These are phyloP conservation scores for Rubroboletus pulcherrimus DNA, from an alignment of 768 basidiomycete species.

Conservation along the genomic window DNA sequence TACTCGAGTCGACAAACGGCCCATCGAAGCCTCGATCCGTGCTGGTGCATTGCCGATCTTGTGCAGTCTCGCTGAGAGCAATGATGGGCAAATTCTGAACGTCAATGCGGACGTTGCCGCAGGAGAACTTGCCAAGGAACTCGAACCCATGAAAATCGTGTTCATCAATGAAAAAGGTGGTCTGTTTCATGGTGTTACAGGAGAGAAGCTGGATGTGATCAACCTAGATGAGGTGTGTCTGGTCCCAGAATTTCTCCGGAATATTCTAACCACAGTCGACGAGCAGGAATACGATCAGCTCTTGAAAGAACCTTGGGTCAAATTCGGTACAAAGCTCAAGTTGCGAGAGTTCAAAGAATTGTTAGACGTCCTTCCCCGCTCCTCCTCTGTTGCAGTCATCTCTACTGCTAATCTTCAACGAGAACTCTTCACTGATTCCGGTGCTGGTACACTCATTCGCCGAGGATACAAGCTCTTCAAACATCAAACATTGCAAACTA, in stretches of 20 bases:
- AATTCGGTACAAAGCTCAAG: conserved; percentile 98
- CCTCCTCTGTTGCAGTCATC: conserved; percentile 98
- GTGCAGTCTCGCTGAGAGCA: conserved; percentile 89
- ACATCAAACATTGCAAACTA: conserved; percentile 71
- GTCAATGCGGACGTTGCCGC: conserved; percentile 99
- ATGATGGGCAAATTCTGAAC: conserved; percentile 97
- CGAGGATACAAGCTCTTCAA: conserved; percentile 98
- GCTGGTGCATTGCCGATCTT: conserved; percentile 96
- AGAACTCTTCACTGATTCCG: conserved; percentile 97
- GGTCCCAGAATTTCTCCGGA: neutral
- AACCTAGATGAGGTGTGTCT: conserved; percentile 86
- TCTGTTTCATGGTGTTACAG: conserved; percentile 94
- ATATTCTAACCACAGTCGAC: neutral
- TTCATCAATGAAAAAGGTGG: conserved; percentile 99
- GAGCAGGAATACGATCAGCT: conserved; percentile 88
- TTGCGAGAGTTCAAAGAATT: conserved; percentile 99
- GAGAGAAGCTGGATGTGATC: conserved; percentile 93
- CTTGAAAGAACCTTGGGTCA: conserved; percentile 99
- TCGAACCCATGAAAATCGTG: conserved; percentile 98
- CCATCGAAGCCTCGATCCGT: conserved; percentile 93
- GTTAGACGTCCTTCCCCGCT: conserved; percentile 94
- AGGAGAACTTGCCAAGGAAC: conserved; percentile 94
- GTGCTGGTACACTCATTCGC: conserved; percentile 96
- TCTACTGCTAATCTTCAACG: conserved; percentile 89
- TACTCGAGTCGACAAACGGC: conserved; percentile 91